These are phyloP conservation scores for Thamnidium elegans DNA, from an alignment of 192 early-diverging fungal species.

Conservation along the genomic window DNA sequence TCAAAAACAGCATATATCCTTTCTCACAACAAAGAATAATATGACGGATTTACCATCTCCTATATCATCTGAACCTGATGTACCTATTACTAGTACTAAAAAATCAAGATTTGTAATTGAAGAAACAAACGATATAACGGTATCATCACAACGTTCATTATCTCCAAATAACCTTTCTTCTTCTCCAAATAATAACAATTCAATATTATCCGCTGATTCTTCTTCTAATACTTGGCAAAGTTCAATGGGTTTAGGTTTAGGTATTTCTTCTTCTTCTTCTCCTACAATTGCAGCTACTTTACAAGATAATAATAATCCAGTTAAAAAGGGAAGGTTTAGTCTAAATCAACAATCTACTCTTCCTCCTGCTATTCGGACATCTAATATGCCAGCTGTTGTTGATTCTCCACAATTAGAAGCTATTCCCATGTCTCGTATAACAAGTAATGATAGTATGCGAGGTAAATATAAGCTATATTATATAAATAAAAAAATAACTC, in stretches of 20 bases:
- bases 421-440: slow-evolving; percentile 3
- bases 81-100: slow-evolving; percentile 14
- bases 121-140: slow-evolving; percentile 17
- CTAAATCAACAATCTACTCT: slow-evolving; percentile 30
- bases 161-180: slow-evolving; percentile 22
- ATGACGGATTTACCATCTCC: background rate
- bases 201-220: background rate
- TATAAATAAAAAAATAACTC: background rate
- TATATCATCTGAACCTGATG: slow-evolving; percentile 7
- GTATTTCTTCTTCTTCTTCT: slow-evolving; percentile 11
- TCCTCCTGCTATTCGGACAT: slow-evolving; percentile 4
- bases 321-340: slow-evolving; percentile 69
- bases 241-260: slow-evolving; percentile 8
- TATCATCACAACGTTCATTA: slow-evolving; percentile 7
- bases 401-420: background rate
- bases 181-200: background rate
- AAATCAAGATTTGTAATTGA: slow-evolving; percentile 34
- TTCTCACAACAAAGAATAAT: background rate
- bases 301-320: slow-evolving; percentile 26
- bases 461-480: background rate
- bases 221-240: slow-evolving; percentile 5
- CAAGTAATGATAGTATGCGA: slow-evolving; percentile 9
- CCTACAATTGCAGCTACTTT: background rate
- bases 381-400: background rate
- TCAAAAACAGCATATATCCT: slow-evolving; percentile 10